Evolutionary conservation across 2,329 filamentous ascomycete genomes (phyloP), one percentile per base, ranked within the genome.

Genomic region (Tolypocladium cylindrosporum): DNA sequence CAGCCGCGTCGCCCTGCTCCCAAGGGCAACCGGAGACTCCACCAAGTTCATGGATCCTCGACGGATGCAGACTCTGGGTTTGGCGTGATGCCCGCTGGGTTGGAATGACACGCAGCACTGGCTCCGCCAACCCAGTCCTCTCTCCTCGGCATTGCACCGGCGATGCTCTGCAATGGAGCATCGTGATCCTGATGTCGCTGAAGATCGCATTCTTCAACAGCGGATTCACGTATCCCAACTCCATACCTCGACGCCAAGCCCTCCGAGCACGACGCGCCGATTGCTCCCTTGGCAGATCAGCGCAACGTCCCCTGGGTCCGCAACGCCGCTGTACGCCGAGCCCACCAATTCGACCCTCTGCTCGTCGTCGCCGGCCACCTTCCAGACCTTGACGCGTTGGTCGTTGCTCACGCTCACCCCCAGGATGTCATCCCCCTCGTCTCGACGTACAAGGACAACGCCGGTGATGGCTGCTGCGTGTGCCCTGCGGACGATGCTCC

Each of bases 401-500:
- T 87, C 84, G 61, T 85, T 87, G 66, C 84, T 81, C 39, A 76
- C 73, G 10, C 74, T 81, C 36, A 78, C 72, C 19, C 79, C 69
- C 16, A 64, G 21, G 13, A 40, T 16, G 9, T 54, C 54, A 27
- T 54, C 60, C 21, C 62, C 24, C 16, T 56, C 50, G 13, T 52
- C 14, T 57, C 58, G 5, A 58, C 62, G 10, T 62, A 77, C 56
- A 21, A 82, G 65, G 4, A 69, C 70, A 1, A 83, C 63, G 0
- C 81, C 83, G 21, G 88, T 91, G 51, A 92, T 76, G 2, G 88
- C 87, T 1, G 88, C 88, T 0, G 86, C 84, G 66, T 94, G 90
- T 0, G 88, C 87, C 2, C 78, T 77, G 27, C 67, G 65, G 21
- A 72, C 65, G 31, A 72, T 63, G 13, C 64, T 61, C 34, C 67